Percentiles rank a stretch among this genome's conserved stretches.
Evolutionary conservation across 805 yeast genomes (phyloP).

Genomic region (Pichia ethanolica): DNA sequence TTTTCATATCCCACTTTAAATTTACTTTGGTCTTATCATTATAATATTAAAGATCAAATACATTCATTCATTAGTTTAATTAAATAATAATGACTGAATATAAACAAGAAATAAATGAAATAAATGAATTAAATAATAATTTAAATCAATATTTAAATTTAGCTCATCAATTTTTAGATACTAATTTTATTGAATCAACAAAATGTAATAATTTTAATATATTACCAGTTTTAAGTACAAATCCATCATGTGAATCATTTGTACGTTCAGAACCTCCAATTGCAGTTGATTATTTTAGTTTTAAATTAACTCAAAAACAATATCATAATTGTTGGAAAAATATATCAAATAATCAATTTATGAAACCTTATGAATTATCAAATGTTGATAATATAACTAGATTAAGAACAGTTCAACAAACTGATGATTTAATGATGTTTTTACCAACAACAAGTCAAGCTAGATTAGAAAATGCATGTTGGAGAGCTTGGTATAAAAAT

Average conservation of each 20-base stretch:
- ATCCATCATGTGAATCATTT: conserved; percentile 7
- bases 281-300: conserved; percentile 37
- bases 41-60: too few relatives aligned
- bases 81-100: too few relatives aligned
- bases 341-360: conserved; percentile 28
- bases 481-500: conserved; percentile 94
- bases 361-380: conserved; percentile 28
- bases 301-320: conserved; percentile 29
- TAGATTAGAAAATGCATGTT: conserved; percentile 73
- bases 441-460: conserved; percentile 29
- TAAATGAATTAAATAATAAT: too few relatives aligned
- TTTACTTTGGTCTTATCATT: too few relatives aligned
- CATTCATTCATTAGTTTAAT: too few relatives aligned
- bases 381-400: conserved; percentile 21
- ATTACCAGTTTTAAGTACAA: conserved; percentile 20
- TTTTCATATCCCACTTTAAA: too few relatives aligned
- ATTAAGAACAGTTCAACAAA: conserved; percentile 17
- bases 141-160: conserved; percentile 11
- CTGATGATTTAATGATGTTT: conserved; percentile 28
- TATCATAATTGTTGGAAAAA: conserved; percentile 37
- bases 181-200: conserved; percentile 20
- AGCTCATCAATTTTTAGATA: conserved; percentile 27
- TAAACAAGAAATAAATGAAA: too few relatives aligned
- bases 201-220: conserved; percentile 17
- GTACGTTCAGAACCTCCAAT: conserved; percentile 15